Base-by-base conservation (phyloP, 2,329 filamentous ascomycete genomes). In the Beauveria rudraprayagi region DNA sequence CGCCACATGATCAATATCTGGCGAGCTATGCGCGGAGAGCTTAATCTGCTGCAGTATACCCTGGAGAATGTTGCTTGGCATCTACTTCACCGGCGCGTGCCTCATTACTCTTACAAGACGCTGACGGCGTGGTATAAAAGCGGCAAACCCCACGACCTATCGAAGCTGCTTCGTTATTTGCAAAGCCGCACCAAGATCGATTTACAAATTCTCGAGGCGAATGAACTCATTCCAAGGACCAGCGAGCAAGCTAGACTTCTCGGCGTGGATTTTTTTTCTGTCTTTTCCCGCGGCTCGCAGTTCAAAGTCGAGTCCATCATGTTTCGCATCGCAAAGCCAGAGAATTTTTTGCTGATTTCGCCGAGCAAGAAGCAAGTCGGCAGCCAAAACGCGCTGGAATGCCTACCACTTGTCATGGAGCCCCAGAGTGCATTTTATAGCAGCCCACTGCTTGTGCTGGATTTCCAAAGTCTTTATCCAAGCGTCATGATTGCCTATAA, bases 401-500 rank as follows among this genome's bases (percentile, higher is more conserved):
- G 94, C 70, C 77, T 97, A 17, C 94, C 94, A 0, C 78, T 99
- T 14, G 94, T 99, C 46, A 97, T 99, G 92, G 94, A 99, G 70
- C 94, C 94, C 0, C 91, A 94, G 68, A 97, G 92, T 66, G 90
- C 87, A 7, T 96, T 99, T 70, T 99, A 99, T 74, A 91, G 80
- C 61, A 94, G 90, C 64, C 94, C 94, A 0, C 72, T 99, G 0
- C 71, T 99, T 3, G 94, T 99, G 0, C 80, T 99, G 7, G 94
- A 99, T 73, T 99, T 99, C 65, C 93, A 97, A 70, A 96, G 91
- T 63, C 77, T 99, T 53, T 99, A 99, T 66, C 94, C 94, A 0
- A 97, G 92, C 73, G 88, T 97, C 63, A 97, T 99, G 92, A 97
- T 99, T 70, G 94, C 94, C 0, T 97, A 99, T 77, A 99, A 99